phyloP scores from a whole-genome alignment of 495 filamentous ascomycete species.

The Platismatia glauca region DNA sequence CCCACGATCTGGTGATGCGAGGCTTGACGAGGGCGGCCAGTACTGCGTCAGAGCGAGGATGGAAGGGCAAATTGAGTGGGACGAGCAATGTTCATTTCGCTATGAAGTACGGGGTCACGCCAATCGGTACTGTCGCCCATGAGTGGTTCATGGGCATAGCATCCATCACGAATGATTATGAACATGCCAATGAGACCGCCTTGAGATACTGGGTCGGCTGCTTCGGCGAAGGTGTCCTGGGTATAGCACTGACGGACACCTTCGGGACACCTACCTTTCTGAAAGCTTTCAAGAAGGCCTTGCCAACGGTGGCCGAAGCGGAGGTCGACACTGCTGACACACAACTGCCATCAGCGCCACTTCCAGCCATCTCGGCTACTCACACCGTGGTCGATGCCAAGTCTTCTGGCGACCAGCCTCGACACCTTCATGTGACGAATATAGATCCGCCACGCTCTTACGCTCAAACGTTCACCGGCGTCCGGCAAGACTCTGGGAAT shows the following conservation, averaged over 20 bases:
- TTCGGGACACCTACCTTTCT: slow-evolving; percentile 92
- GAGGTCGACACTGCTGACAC: slow-evolving; percentile 28
- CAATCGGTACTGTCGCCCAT: slow-evolving; percentile 91
- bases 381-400: slow-evolving; percentile 28
- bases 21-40: slow-evolving; percentile 67
- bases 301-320: slow-evolving; percentile 35
- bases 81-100: slow-evolving; percentile 97
- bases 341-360: slow-evolving; percentile 27
- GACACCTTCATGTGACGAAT: neutral
- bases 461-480: slow-evolving; percentile 76
- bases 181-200: slow-evolving; percentile 70
- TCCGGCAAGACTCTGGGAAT: slow-evolving; percentile 93
- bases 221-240: slow-evolving; percentile 82
- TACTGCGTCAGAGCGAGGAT: slow-evolving; percentile 52
- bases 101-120: slow-evolving; percentile 73
- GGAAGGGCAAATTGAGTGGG: slow-evolving; percentile 64
- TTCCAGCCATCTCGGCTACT: slow-evolving; percentile 24
- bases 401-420: slow-evolving; percentile 15
- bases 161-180: slow-evolving; percentile 80
- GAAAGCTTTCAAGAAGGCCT: slow-evolving; percentile 63
- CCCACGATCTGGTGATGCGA: slow-evolving; percentile 85
- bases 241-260: slow-evolving; percentile 93
- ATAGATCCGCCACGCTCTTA: slow-evolving; percentile 45
- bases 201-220: slow-evolving; percentile 82
- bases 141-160: slow-evolving; percentile 99